A percentile compares a stretch with the other conserved stretches of the same genome.
Evolutionary conservation across 1,139 yeast species (phyloP).

Genomic region (Wickerhamomyces sp.): DNA sequence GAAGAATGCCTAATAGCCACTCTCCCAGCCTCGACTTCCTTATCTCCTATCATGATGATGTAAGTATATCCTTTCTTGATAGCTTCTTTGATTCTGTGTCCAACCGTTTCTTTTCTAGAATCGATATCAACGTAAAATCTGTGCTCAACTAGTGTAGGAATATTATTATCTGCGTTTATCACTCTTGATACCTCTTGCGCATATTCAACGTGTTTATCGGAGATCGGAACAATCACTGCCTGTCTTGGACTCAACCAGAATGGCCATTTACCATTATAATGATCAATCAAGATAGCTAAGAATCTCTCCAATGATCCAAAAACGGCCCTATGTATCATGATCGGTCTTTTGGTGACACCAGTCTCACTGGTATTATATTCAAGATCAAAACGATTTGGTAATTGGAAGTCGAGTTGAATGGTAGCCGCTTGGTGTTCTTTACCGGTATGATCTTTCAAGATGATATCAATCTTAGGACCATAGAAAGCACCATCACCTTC

Average conservation of each 20-base stretch:
- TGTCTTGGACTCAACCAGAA: conserved; percentile 98
- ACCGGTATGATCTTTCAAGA: conserved; percentile 75
- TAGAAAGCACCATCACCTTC: conserved; percentile 98
- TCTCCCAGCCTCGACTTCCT: conserved; percentile 59
- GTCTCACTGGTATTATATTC: conserved; percentile 52
- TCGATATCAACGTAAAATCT: conserved; percentile 76
- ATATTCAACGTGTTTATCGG: conserved; percentile 52
- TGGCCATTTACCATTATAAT: conserved; percentile 95
- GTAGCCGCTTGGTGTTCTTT: conserved; percentile 95
- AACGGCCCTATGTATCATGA: conserved; percentile 92
- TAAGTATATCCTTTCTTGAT: conserved; percentile 72
- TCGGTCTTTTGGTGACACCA: conserved; percentile 58
- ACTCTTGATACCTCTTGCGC: conserved; percentile 32
- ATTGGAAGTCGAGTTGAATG: conserved; percentile 89
- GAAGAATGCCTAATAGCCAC: conserved; percentile 66
- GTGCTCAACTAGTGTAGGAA: conserved; percentile 53
- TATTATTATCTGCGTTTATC: conserved; percentile 23
- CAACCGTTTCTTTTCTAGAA: conserved; percentile 69
- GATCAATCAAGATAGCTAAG: conserved; percentile 85
- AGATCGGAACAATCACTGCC: conserved; percentile 80
- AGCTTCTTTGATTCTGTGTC: conserved; percentile 76
- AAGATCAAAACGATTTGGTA: conserved; percentile 80
- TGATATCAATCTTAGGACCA: conserved; percentile 92
- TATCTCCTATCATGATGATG: conserved; percentile 81
- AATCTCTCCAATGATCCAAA: conserved; percentile 93